Evolutionary conservation across 768 basidiomycete genomes (phyloP).

Genomic region (Auriscalpium orientale): DNA sequence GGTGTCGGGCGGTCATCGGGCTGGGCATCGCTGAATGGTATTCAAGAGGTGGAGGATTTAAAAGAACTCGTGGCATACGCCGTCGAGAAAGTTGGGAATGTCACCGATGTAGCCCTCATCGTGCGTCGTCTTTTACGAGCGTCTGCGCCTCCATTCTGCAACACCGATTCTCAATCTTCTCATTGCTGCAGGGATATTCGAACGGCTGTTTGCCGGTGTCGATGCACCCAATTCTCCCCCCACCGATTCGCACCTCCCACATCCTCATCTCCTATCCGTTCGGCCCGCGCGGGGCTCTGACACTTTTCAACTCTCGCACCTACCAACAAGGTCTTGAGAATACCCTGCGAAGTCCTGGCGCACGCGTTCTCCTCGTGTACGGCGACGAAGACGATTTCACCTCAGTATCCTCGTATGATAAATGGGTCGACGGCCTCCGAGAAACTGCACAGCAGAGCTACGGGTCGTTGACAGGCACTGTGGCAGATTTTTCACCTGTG

Average conservation of each 20-base stretch:
- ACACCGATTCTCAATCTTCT: constrained; percentile 6
- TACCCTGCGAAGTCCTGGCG: constrained; percentile 38
- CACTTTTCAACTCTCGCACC: constrained; percentile 51
- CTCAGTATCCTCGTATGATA: constrained; percentile 39
- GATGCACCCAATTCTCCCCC: constrained; percentile 46
- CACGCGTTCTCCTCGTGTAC: constrained; percentile 54
- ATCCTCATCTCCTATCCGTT: constrained; percentile 74
- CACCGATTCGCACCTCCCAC: constrained; percentile 50
- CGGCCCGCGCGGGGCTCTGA: constrained; percentile 57
- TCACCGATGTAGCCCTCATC: constrained; percentile 48
- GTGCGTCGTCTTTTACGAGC: constrained; percentile 31
- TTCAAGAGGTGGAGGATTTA: constrained; percentile 63
- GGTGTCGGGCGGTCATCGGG: constrained; percentile 72
- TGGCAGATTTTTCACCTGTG: background rate
- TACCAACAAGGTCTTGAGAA: constrained; percentile 46
- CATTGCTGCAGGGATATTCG: constrained; percentile 62
- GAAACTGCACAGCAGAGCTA: background rate
- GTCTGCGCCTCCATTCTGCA: background rate
- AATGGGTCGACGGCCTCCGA: constrained; percentile 42
- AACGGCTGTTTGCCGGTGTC: constrained; percentile 71
- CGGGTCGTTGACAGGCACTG: background rate
- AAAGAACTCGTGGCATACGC: constrained; percentile 54
- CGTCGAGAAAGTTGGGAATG: constrained; percentile 31
- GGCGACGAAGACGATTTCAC: constrained; percentile 75
- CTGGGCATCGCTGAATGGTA: constrained; percentile 65